Base-by-base conservation (phyloP, 352 stramenopile genomes). In the Pythium biforme region DNA sequence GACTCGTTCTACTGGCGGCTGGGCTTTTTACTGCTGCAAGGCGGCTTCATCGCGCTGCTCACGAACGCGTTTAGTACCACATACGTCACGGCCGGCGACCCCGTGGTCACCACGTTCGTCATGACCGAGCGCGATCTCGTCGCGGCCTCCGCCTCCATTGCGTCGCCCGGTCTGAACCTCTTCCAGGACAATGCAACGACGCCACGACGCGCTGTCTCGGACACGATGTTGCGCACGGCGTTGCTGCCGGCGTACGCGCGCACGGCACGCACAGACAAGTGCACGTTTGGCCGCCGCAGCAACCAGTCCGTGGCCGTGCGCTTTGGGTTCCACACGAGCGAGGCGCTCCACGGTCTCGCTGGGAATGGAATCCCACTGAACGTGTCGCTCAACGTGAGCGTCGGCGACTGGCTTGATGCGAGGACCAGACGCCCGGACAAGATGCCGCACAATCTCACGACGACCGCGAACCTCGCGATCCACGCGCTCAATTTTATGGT, bases 1-100 rank as follows among this genome's bases (percentile, higher is more conserved):
- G 77, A 84, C 45, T 79, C 77, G 34, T 34, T 73, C 31, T 46
- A 27, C 20, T 87, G 74, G 76, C 64, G 49, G 27, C 25, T 66
- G 1, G 41, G 69, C 17, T 37, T 75, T n/a, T 53, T 80, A 17
- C 39, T 66, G 39, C 26, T 54, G 0, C 67, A 85, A 46, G 62
- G 53, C 17, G 15, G 52, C 8, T 66, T 79, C 8, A 56, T 65
- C 15, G 56, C 69, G 46, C 43, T 80, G 45, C 69, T 87, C 20
- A 82, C 74, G 1, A 78, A 75, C 12, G 69, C 72, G 1, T 78
- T 87, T 33, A 80, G 65, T 26, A 85, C 71, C 1, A 64, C 83
- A 19, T 81, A 82, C 45, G 77, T 85, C 11, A 71, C 73, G 40
- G 23, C 46, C 6, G 3, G 25, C 3, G 45, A 33, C 2, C 33